Evolutionary conservation across 805 yeast species (phyloP).

Genomic region (Starmerella bombi): DNA sequence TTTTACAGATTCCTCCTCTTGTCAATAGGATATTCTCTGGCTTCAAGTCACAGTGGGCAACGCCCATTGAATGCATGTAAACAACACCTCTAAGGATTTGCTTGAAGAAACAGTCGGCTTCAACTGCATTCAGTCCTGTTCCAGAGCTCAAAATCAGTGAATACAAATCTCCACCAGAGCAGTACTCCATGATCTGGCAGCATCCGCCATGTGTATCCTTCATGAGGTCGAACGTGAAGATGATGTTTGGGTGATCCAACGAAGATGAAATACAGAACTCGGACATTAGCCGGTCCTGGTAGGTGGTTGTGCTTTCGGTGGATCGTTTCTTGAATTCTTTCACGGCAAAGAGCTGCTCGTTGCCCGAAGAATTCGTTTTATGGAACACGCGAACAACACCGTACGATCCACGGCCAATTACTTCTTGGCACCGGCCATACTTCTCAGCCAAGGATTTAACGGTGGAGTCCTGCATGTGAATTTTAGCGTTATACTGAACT

Average conservation of each 20-base stretch:
- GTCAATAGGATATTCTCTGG: slow-evolving; percentile 74
- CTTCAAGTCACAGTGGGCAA: slow-evolving; percentile 85
- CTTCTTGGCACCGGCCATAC: slow-evolving; percentile 90
- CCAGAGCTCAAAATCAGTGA: slow-evolving; percentile 43
- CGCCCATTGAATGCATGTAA: slow-evolving; percentile 82
- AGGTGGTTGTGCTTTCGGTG: slow-evolving; percentile 43
- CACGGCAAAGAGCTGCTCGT: slow-evolving; percentile 49
- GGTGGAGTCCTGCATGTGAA: slow-evolving; percentile 22
- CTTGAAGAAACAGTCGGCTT: slow-evolving; percentile 81
- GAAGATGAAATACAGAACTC: slow-evolving; percentile 82
- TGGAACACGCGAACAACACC: slow-evolving; percentile 88
- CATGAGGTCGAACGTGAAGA: slow-evolving; percentile 67
- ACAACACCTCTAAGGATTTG: slow-evolving; percentile 71
- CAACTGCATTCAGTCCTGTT: slow-evolving; percentile 43
- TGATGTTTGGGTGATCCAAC: slow-evolving; percentile 61
- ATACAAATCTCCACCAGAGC: slow-evolving; percentile 75
- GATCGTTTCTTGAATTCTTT: slow-evolving; percentile 57
- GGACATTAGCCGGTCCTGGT: slow-evolving; percentile 63
- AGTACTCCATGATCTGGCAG: slow-evolving; percentile 90
- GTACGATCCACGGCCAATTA: slow-evolving; percentile 85
- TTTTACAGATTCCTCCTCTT: slow-evolving; percentile 49
- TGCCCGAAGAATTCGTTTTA: slow-evolving; percentile 32
- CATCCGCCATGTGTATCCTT: slow-evolving; percentile 57
- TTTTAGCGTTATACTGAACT: background rate
- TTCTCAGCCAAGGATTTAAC: slow-evolving; percentile 56